Evolutionary conservation across 495 filamentous ascomycete genomes (phyloP).

Genomic region (Lasiosphaeria hispida): DNA sequence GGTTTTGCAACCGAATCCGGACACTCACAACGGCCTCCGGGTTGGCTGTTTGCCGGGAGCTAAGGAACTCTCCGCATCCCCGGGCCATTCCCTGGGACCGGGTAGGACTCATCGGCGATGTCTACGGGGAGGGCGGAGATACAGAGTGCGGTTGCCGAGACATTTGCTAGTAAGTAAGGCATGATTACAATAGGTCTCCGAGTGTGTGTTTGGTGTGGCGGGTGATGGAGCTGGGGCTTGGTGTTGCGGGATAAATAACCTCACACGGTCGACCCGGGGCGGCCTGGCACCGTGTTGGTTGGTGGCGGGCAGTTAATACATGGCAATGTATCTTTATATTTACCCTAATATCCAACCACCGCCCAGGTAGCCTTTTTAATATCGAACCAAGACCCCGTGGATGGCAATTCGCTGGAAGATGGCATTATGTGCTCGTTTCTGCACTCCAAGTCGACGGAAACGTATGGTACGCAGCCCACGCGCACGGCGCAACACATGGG

Average conservation of each 20-base stretch:
- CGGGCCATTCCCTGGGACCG: no score
- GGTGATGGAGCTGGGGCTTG: background rate
- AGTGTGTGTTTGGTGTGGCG: background rate
- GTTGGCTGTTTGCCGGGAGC: no score
- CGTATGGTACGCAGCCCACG: background rate
- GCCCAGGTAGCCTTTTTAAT: slow-evolving; percentile 17
- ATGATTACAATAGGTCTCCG: no score
- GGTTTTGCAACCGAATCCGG: no score
- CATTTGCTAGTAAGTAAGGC: no score
- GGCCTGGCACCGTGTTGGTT: background rate
- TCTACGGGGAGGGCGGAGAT: no score
- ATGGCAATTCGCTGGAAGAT: slow-evolving; percentile 7
- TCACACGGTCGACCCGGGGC: background rate
- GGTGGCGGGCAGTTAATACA: slow-evolving; percentile 11
- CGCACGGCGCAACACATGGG: no score
- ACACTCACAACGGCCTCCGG: no score
- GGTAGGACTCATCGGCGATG: no score
- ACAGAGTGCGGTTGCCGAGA: no score
- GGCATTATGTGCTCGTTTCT: background rate
- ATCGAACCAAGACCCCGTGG: slow-evolving; percentile 10
- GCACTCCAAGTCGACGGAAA: background rate
- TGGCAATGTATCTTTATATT: slow-evolving; percentile 13
- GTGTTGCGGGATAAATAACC: slow-evolving; percentile 1
- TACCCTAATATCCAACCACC: slow-evolving; percentile 27
- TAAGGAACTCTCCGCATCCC: no score